These are phyloP conservation scores for Fusarium begoniae DNA, from an alignment of 2,329 filamentous ascomycete genomes.

Conservation along the genomic window DNA sequence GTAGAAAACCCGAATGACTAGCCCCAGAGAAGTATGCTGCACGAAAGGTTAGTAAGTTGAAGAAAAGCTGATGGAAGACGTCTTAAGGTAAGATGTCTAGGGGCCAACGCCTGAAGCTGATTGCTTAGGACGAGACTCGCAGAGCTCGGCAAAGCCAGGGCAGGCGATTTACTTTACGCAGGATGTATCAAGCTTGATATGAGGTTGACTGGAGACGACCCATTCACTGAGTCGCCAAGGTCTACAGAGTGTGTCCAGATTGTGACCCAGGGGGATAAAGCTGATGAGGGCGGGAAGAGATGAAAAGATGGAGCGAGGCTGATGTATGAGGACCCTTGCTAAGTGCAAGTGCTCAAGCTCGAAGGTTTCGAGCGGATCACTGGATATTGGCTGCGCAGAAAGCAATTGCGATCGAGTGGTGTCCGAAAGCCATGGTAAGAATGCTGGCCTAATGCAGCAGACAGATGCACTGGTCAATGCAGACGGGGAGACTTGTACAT, in stretches of 20 bases:
- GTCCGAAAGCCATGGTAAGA: rapidly evolving
- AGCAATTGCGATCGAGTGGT: not conserved
- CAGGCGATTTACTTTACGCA: too few relatives aligned
- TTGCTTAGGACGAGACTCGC: too few relatives aligned
- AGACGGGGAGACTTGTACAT: rapidly evolving
- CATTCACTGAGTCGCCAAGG: too few relatives aligned
- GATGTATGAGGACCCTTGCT: not conserved
- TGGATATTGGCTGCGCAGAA: rapidly evolving
- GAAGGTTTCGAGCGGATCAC: rapidly evolving
- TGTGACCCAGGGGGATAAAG: not conserved
- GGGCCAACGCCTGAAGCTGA: not conserved
- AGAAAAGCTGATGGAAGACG: too few relatives aligned
- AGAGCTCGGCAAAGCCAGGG: too few relatives aligned
- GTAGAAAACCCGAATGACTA: too few relatives aligned
- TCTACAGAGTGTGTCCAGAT: not conserved
- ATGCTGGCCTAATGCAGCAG: not conserved
- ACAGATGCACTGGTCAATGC: not conserved
- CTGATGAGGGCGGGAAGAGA: not conserved
- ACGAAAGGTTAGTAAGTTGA: too few relatives aligned
- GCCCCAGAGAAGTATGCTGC: too few relatives aligned
- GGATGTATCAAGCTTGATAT: too few relatives aligned
- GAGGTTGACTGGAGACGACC: too few relatives aligned
- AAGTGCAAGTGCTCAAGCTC: not conserved
- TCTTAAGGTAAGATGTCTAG: too few relatives aligned
- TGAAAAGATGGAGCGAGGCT: not conserved